Conservation (phyloP, 108 stramenopile genomes). For the Aureococcus anophagefferens region DNA sequence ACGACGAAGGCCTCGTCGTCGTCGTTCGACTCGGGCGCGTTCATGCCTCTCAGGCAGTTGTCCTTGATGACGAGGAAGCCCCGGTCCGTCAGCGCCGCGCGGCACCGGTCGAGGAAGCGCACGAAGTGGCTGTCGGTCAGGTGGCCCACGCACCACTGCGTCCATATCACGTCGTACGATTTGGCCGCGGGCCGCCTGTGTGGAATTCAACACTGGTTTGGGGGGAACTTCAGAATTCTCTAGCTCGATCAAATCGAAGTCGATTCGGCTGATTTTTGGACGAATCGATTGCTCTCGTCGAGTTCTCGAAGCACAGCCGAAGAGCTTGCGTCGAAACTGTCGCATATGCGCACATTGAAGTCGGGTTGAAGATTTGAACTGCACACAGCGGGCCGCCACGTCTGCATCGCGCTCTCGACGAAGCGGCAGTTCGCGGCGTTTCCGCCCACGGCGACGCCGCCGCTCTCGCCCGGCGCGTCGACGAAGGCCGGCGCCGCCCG, state of each 20-base stretch:
- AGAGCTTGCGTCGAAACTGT: no score
- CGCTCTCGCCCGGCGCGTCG: not conserved
- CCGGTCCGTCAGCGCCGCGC: slow-evolving; percentile 14
- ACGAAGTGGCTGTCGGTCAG: slow-evolving; percentile 34
- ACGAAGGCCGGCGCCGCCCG: slow-evolving; percentile 29
- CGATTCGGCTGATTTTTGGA: no score
- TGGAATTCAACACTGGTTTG: no score
- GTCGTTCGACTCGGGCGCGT: not conserved
- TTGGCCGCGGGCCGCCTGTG: slow-evolving; percentile 19
- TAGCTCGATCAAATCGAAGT: no score
- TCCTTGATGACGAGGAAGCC: slow-evolving; percentile 34
- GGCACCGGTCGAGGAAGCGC: slow-evolving; percentile 20
- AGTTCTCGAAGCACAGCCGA: no score
- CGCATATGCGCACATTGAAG: no score
- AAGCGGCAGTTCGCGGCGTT: not conserved
- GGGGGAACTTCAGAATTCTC: no score
- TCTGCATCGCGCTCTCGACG: slow-evolving; percentile 25
- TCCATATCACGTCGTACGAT: slow-evolving; percentile 37
- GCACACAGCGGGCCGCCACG: slow-evolving; percentile 7
- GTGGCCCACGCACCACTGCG: slow-evolving; percentile 44
- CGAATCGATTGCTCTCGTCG: no score
- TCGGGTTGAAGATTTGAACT: no score
- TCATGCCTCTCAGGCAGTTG: slow-evolving; percentile 8
- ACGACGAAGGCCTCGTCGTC: slow-evolving; percentile 17
- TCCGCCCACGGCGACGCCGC: not conserved